Percentiles rank a stretch among this genome's conserved stretches.
phyloP scores from a whole-genome alignment of 176 grass and related monocot genomes.

The Juncus inflexus region DNA sequence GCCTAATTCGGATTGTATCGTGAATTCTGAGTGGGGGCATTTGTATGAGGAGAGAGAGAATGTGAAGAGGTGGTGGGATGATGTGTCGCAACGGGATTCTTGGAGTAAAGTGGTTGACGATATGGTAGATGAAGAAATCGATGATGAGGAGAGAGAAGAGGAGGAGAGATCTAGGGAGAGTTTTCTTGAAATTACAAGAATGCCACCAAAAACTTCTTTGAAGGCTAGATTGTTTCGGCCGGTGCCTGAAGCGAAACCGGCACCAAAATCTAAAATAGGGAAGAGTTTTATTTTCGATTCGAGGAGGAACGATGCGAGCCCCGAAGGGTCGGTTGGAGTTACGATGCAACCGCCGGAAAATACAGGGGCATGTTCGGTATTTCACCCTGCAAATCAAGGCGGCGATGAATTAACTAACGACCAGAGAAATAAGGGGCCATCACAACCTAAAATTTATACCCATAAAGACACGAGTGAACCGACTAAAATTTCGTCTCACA shows the following conservation, averaged over 20 bases:
- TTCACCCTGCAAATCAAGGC: background rate
- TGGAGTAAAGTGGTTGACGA: conserved; percentile 50
- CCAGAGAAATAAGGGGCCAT: background rate
- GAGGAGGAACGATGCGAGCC: background rate
- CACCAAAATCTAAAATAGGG: background rate
- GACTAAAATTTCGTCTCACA: background rate
- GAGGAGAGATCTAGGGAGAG: background rate
- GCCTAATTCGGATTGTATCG: conserved; percentile 71
- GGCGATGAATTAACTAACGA: background rate
- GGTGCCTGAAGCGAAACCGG: background rate
- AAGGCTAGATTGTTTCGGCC: conserved; percentile 18
- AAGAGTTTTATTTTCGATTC: background rate
- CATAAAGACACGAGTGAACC: background rate
- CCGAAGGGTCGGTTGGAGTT: background rate
- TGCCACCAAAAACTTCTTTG: conserved; percentile 7
- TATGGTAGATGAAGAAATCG: conserved; percentile 23
- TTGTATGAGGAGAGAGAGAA: conserved; percentile 75
- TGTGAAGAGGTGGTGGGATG: conserved; percentile 76
- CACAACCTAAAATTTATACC: background rate
- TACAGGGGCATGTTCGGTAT: too few species aligned
- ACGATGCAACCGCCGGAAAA: too few species aligned
- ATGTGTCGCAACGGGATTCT: conserved; percentile 38
- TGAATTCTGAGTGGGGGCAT: conserved; percentile 43
- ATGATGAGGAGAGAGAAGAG: conserved; percentile 26
- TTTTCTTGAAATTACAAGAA: background rate